These are phyloP conservation scores for Geotrichum ghanense DNA, from an alignment of 805 yeast genomes.

Conservation along the genomic window DNA sequence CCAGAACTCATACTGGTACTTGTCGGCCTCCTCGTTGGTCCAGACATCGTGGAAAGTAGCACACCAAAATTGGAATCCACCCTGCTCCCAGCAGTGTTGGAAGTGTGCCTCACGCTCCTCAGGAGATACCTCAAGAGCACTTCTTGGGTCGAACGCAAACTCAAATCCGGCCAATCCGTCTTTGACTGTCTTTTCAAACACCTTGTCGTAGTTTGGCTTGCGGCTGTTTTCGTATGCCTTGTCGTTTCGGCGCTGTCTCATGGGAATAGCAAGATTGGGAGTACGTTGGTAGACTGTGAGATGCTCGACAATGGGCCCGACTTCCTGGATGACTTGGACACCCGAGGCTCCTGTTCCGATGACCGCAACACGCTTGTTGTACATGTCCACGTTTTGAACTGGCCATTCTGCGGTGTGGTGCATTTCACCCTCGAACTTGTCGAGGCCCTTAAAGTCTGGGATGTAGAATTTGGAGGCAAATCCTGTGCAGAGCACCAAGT, in stretches of 20 bases:
- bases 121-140: conserved; percentile 15
- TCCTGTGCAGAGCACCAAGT: conserved; percentile 11
- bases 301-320: conserved; percentile 12
- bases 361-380: conserved; percentile 15
- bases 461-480: conserved; percentile 19
- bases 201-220: not conserved
- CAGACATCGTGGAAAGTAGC: conserved; percentile 16
- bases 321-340: conserved; percentile 20
- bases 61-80: conserved; percentile 25
- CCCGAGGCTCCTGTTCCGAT: conserved; percentile 26
- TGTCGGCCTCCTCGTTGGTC: conserved; percentile 14
- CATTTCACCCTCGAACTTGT: conserved; percentile 16
- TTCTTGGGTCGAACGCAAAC: conserved; percentile 7
- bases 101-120: conserved; percentile 15
- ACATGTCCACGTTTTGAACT: conserved; percentile 13
- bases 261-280: conserved; percentile 19
- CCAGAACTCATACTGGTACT: conserved; percentile 19
- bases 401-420: conserved; percentile 23
- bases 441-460: conserved; percentile 19
- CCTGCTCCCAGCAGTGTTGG: conserved; percentile 16
- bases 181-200: conserved; percentile 1
- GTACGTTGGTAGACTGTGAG: conserved; percentile 20
- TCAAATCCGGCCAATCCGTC: conserved; percentile 13
- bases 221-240: not conserved
- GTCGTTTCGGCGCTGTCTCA: conserved; percentile 9